Evolutionary conservation across 805 yeast species (phyloP).

Genomic region (Wickerhamomyces queroliae): DNA sequence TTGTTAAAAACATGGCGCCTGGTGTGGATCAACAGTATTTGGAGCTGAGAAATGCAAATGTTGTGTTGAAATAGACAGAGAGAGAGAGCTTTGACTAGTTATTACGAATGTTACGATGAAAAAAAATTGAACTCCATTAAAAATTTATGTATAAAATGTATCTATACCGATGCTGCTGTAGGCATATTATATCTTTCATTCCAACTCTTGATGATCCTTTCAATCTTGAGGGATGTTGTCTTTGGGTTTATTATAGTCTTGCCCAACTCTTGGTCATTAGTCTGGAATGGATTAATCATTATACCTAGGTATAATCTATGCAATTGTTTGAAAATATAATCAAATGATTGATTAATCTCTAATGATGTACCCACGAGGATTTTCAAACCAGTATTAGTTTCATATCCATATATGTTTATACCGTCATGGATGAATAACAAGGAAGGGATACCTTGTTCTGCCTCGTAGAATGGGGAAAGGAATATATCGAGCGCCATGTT

Average conservation of each 20-base stretch:
- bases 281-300: constrained; percentile 60
- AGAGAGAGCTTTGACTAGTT: too few relatives aligned
- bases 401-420: constrained; percentile 60
- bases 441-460: constrained; percentile 28
- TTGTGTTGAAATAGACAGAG: constrained; percentile 52
- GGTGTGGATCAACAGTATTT: constrained; percentile 93
- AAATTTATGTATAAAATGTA: neutral
- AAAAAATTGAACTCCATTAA: neutral
- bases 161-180: neutral
- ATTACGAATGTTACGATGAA: constrained; percentile 1
- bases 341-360: constrained; percentile 22
- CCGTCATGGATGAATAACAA: constrained; percentile 64
- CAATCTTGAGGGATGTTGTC: constrained; percentile 10
- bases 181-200: neutral
- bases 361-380: constrained; percentile 50
- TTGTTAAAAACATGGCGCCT: constrained; percentile 73
- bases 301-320: constrained; percentile 50
- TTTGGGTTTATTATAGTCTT: constrained; percentile 21
- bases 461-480: constrained; percentile 41
- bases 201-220: constrained; percentile 7
- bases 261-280: constrained; percentile 11
- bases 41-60: constrained; percentile 82
- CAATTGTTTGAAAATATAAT: constrained; percentile 31
- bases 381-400: constrained; percentile 63
- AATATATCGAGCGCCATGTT: constrained; percentile 73